Conservation (phyloP, 805 yeast genomes). For the Metschnikowia lunata region DNA sequence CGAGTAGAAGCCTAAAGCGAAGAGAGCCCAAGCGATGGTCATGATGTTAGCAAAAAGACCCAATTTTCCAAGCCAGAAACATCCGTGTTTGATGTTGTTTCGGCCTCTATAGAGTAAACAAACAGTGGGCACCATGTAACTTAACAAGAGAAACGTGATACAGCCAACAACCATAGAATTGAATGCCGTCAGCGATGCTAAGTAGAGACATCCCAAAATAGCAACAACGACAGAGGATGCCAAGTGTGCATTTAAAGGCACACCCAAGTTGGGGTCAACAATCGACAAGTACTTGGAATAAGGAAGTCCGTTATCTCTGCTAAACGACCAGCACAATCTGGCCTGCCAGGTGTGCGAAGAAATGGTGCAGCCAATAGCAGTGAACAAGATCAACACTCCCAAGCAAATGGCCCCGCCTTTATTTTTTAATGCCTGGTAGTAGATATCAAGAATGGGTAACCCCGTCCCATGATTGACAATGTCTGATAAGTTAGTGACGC, state of each 20-base stretch:
- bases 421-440: slow-evolving; percentile 34
- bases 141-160: slow-evolving; percentile 35
- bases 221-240: slow-evolving; percentile 32
- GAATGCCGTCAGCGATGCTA: slow-evolving; percentile 38
- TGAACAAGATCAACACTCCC: slow-evolving; percentile 31
- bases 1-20: slow-evolving; percentile 36
- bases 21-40: slow-evolving; percentile 32
- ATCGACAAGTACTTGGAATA: slow-evolving; percentile 34
- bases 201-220: slow-evolving; percentile 33
- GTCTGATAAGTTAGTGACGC: slow-evolving; percentile 28
- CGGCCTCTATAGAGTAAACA: slow-evolving; percentile 35
- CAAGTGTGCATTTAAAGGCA: slow-evolving; percentile 39
- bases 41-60: slow-evolving; percentile 33
- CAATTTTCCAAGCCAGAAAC: slow-evolving; percentile 39
- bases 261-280: slow-evolving; percentile 35
- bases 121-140: slow-evolving; percentile 34
- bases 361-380: slow-evolving; percentile 37
- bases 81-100: slow-evolving; percentile 36
- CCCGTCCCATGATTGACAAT: slow-evolving; percentile 30
- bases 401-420: slow-evolving; percentile 35
- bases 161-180: slow-evolving; percentile 38
- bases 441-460: slow-evolving; percentile 39
- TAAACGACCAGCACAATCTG: slow-evolving; percentile 41
- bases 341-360: slow-evolving; percentile 43
- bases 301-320: slow-evolving; percentile 43